These are phyloP conservation scores for Kuraishia ogatae DNA, from an alignment of 805 yeast species.

Conservation along the genomic window DNA sequence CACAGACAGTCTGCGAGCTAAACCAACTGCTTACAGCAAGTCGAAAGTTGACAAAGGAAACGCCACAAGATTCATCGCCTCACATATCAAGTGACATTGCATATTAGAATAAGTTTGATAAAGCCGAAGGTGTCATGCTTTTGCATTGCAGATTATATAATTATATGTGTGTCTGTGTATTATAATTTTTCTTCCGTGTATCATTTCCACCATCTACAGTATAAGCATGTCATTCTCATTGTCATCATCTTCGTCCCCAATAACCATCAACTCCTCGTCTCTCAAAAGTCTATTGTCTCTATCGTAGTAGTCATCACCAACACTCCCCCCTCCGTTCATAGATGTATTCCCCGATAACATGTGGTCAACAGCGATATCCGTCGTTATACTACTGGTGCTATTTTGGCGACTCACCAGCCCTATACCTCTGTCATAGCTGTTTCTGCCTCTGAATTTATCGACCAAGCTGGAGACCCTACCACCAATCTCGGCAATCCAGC, in stretches of 20 bases:
- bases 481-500: background rate
- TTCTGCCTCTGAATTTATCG: background rate
- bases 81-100: background rate
- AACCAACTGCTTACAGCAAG: background rate
- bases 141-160: no score
- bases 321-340: background rate
- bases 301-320: conserved; percentile 7
- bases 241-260: conserved; percentile 16
- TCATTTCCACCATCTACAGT: background rate
- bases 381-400: background rate
- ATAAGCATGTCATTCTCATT: conserved; percentile 8
- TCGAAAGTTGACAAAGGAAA: background rate
- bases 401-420: background rate
- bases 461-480: background rate
- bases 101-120: no score
- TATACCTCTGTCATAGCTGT: background rate
- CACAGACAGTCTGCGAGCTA: no score
- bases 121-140: no score
- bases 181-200: no score
- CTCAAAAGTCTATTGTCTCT: conserved; percentile 18
- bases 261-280: conserved; percentile 19
- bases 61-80: background rate
- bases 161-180: background rate
- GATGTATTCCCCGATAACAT: background rate
- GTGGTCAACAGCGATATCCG: background rate